A percentile compares a stretch with the other conserved stretches of the same genome.
These are phyloP conservation scores for Diplosphaera chodatii DNA, from an alignment of 139 green algal genomes.

Conservation along the genomic window DNA sequence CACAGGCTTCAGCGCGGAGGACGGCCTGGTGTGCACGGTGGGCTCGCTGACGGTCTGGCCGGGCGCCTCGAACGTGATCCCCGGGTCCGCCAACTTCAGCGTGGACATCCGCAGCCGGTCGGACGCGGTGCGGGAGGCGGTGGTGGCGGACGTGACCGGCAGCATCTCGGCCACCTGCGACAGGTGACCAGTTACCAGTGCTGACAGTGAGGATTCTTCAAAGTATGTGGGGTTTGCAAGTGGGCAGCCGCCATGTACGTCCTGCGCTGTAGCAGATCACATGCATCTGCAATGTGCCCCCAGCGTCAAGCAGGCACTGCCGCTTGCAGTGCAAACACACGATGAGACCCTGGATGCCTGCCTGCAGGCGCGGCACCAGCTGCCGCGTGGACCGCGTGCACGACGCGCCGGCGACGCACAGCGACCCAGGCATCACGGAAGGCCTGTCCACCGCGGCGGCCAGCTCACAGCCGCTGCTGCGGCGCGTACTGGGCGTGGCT, in stretches of 20 bases:
- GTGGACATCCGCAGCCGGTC: slow-evolving; percentile 54
- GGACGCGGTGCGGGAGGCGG: slow-evolving; percentile 21
- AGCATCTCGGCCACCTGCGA: slow-evolving; percentile 21
- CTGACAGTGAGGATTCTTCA: no score
- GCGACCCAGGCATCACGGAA: slow-evolving; percentile 32
- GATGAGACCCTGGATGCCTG: no score
- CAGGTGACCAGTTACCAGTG: neutral
- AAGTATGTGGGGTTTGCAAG: no score
- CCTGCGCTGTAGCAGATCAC: no score
- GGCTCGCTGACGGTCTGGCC: slow-evolving; percentile 73
- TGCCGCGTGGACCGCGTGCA: slow-evolving; percentile 51
- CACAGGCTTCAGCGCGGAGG: slow-evolving; percentile 1
- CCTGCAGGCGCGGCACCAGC: slow-evolving; percentile 20
- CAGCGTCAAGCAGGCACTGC: no score
- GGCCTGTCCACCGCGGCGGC: neutral
- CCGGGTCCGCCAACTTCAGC: slow-evolving; percentile 52
- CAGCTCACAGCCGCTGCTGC: neutral
- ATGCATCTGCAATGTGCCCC: no score
- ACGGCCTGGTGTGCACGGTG: slow-evolving; percentile 83
- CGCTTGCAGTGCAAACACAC: no score
- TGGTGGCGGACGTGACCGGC: slow-evolving; percentile 16
- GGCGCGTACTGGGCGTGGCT: neutral
- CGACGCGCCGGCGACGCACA: slow-evolving; percentile 43
- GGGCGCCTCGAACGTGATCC: slow-evolving; percentile 84
- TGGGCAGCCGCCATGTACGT: no score